Base-by-base conservation (phyloP, 192 early-diverging fungal species). In the Coemansia sp. region DNA sequence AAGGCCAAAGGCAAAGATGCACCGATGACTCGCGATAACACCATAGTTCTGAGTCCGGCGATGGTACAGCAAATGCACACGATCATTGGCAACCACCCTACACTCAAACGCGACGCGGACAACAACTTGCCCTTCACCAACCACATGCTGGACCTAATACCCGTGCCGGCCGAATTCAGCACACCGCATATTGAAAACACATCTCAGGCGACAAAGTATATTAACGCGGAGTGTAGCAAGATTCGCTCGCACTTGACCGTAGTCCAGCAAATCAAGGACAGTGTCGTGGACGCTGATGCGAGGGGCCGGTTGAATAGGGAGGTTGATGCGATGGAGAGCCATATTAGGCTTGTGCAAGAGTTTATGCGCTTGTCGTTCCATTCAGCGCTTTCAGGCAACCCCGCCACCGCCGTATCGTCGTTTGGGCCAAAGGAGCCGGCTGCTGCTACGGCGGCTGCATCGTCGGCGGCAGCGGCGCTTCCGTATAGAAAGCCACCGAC, bases 111-210 rank as follows among this genome's bases (percentile, higher is more conserved):
- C 28, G 77, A 79, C 20, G 71, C 77, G 6, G 77, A 79, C 77
- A 79, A 79, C 72, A 79, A 79, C 53, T 62, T 79, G 21, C 77
- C 77, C 9, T 79, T 79, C 42, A 79, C 77, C 38, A 79, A 74
- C 68, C 77, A 79, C 26, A 67, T 79, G 64, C 65, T 79, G 33
- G 64, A 74, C 52, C 39, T 79, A 28, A 58, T 58, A 7, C 62
- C 71, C 12, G 65, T 74, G 1, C 77, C 77, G 1, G 13, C 62
- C 3, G 77, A 79, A 61, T 79, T 73, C 41, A 66, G 41, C 4
- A 34, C 64, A 11, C 36, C 28, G 21, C 38, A 59, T 12, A 73
- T 74, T 12, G 71, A 68, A 21, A 74, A 79, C 61, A 79, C 72
- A 21, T 38, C 77, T 0, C 68, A 68, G 23, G 77, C 77, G 28